phyloP scores from a whole-genome alignment of 208 protist genomes.

The Lotmaria passim region DNA sequence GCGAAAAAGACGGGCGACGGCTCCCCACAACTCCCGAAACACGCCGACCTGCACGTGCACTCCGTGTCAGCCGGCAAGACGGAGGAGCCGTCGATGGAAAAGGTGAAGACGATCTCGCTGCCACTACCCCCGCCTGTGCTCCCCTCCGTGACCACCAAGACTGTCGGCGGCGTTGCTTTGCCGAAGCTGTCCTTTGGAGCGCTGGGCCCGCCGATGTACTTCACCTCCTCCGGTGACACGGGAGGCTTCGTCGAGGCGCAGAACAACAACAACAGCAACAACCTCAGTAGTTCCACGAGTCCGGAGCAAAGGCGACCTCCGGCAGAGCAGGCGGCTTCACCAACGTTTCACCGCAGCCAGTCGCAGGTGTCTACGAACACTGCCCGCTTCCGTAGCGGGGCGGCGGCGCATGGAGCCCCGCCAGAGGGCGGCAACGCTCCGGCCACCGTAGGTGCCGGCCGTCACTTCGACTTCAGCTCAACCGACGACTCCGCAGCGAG shows the following conservation, averaged over 20 bases:
- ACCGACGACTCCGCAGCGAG: neutral
- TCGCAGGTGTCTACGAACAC: conserved; percentile 26
- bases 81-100: neutral
- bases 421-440: conserved; percentile 12
- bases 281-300: neutral
- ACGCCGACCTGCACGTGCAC: neutral
- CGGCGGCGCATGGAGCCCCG: conserved; percentile 5
- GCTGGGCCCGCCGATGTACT: conserved; percentile 65
- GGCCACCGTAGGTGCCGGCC: neutral
- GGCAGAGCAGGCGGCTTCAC: neutral
- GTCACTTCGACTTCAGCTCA: conserved; percentile 16
- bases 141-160: conserved; percentile 9
- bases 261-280: conserved; percentile 3
- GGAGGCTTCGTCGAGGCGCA: conserved; percentile 42
- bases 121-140: conserved; percentile 2
- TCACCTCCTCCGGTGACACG: conserved; percentile 69
- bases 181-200: conserved; percentile 52
- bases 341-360: neutral
- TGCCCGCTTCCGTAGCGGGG: conserved; percentile 11
- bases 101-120: neutral
- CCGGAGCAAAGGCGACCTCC: neutral
- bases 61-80: neutral
- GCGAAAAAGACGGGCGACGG: neutral
- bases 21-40: neutral
- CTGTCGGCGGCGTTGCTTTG: conserved; percentile 28